phyloP scores from a whole-genome alignment of 176 grass and related monocot genomes.

The Themeda triandra region DNA sequence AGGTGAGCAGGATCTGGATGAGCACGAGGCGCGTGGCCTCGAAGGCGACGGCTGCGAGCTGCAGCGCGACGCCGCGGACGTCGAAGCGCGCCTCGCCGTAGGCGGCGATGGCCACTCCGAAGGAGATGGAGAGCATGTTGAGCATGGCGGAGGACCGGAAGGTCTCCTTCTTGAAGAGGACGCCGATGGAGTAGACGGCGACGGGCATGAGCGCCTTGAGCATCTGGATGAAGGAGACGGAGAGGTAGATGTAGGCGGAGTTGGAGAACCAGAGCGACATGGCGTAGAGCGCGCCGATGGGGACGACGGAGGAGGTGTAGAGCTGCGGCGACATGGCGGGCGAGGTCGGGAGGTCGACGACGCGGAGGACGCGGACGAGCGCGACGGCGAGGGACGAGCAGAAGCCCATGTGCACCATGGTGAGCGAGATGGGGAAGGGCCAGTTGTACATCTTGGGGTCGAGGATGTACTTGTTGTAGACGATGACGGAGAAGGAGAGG shows the following conservation, averaged over 20 bases:
- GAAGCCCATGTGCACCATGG: constrained; percentile 95
- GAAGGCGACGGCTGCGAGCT: constrained; percentile 81
- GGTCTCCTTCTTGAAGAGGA: constrained; percentile 81
- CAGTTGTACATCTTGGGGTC: constrained; percentile 99
- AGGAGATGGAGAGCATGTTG: constrained; percentile 99
- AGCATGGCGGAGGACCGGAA: constrained; percentile 67
- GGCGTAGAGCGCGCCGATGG: constrained; percentile 92
- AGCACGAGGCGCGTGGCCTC: constrained; percentile 91
- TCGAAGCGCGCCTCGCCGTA: constrained; percentile 93
- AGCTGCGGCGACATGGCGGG: constrained; percentile 69
- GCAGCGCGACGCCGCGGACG: constrained; percentile 64
- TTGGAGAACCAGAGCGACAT: constrained; percentile 99
- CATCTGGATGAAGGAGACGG: constrained; percentile 99
- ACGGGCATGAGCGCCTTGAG: constrained; percentile 99
- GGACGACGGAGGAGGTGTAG: constrained; percentile 71
- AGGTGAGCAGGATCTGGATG: constrained; percentile 98
- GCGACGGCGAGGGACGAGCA: constrained; percentile 79
- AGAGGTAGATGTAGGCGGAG: constrained; percentile 97
- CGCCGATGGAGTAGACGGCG: constrained; percentile 84
- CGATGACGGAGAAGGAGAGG: constrained; percentile 92
- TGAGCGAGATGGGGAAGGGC: constrained; percentile 94
- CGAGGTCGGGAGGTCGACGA: constrained; percentile 66
- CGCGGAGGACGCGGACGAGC: constrained; percentile 68
- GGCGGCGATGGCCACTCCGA: constrained; percentile 90
- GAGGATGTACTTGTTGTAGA: constrained; percentile 99